These are phyloP conservation scores for Aureobasidium namibiae DNA, from an alignment of 2,329 filamentous ascomycete species.

Conservation along the genomic window DNA sequence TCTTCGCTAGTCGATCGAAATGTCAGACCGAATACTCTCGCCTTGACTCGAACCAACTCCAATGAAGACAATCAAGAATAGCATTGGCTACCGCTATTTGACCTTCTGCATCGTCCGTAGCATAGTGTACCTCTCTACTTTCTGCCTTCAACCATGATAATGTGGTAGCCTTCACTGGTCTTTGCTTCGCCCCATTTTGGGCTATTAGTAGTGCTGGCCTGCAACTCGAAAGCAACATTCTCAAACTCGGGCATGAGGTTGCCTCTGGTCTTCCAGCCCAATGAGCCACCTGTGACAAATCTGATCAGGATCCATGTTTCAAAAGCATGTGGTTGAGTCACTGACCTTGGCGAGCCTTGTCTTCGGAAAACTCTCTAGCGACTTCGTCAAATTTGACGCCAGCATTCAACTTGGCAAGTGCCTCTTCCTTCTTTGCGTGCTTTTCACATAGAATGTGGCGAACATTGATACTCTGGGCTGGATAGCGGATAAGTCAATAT, in stretches of 20 bases:
- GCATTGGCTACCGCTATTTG: neutral
- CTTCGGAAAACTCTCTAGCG: conserved; percentile 63
- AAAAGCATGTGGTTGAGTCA: neutral
- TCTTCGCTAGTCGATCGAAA: neutral
- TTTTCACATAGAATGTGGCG: conserved; percentile 73
- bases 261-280: conserved; percentile 67
- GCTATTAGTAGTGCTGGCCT: conserved; percentile 54
- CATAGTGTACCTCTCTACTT: conserved; percentile 33
- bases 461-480: conserved; percentile 61
- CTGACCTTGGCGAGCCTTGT: conserved; percentile 59
- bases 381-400: conserved; percentile 69
- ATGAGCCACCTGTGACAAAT: conserved; percentile 48
- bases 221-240: conserved; percentile 61
- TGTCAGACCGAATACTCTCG: neutral
- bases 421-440: conserved; percentile 69
- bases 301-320: neutral
- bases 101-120: neutral
- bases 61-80: neutral
- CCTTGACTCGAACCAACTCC: neutral
- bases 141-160: conserved; percentile 67
- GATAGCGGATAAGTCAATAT: neutral
- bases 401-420: conserved; percentile 56
- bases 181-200: conserved; percentile 64
- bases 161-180: conserved; percentile 69
- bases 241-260: conserved; percentile 62